A percentile compares a stretch with the other conserved stretches of the same genome.
These are phyloP conservation scores for Pinus tabuliformis DNA, from an alignment of 75 land plant genomes.

Conservation along the genomic window DNA sequence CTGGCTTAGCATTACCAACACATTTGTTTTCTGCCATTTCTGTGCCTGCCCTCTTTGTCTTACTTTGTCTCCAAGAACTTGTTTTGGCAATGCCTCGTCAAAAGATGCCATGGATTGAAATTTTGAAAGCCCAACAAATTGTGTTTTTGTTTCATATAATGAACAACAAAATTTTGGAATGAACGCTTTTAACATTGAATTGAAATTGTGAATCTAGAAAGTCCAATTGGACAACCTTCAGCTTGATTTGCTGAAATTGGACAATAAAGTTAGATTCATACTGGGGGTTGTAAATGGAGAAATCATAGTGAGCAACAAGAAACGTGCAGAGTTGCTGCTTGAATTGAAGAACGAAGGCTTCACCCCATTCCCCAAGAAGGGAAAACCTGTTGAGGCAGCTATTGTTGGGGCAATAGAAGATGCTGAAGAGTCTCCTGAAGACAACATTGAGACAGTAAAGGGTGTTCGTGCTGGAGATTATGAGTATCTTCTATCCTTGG, in stretches of 20 bases:
- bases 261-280: slow-evolving; percentile 92
- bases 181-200: not conserved
- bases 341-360: slow-evolving; percentile 83
- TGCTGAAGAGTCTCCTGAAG: slow-evolving; percentile 30
- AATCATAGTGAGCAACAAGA: slow-evolving; percentile 87
- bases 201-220: slow-evolving; percentile 40
- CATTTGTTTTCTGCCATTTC: not conserved
- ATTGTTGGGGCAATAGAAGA: slow-evolving; percentile 58
- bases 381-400: slow-evolving; percentile 48
- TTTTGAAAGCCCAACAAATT: not conserved
- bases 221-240: slow-evolving; percentile 60
- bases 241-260: slow-evolving; percentile 66
- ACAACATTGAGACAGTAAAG: slow-evolving; percentile 24
- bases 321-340: slow-evolving; percentile 69
- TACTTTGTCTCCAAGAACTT: too few species aligned
- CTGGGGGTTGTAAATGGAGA: slow-evolving; percentile 84
- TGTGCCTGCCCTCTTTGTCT: not conserved
- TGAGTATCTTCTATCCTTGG: slow-evolving; percentile 88
- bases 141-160: not conserved
- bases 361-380: slow-evolving; percentile 92
- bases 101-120: not conserved
- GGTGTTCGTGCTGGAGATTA: slow-evolving; percentile 66
- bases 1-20: not conserved
- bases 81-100: not conserved
- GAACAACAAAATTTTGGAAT: not conserved